Conservation (phyloP, 2,329 filamentous ascomycete genomes). For the Botrytis elliptica region DNA sequence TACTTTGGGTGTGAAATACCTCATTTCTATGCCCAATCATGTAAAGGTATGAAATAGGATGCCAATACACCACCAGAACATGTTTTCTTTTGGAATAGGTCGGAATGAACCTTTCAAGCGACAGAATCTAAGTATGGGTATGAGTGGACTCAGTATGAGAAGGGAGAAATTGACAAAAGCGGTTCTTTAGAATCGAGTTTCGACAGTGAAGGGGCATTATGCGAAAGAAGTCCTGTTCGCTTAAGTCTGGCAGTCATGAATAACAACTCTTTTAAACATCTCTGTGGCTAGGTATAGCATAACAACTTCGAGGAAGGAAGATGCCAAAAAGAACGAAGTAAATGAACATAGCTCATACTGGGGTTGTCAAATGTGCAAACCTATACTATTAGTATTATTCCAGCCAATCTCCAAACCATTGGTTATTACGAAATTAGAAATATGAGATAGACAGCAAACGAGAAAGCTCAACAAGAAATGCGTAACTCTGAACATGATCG, state of each 20-base stretch:
- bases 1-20: neutral
- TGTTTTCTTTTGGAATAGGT: neutral
- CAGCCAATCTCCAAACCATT: neutral
- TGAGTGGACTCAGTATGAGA: neutral
- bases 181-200: neutral
- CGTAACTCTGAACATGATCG: neutral
- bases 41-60: neutral
- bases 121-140: neutral
- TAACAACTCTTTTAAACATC: neutral
- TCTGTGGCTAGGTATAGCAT: neutral
- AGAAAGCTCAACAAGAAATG: neutral
- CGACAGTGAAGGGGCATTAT: neutral
- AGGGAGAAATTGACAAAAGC: neutral
- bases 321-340: neutral
- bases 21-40: neutral
- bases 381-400: neutral
- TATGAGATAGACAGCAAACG: neutral
- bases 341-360: neutral
- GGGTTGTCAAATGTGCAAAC: neutral
- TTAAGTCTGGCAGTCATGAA: neutral
- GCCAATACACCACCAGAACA: neutral
- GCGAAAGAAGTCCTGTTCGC: rapidly evolving
- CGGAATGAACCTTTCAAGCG: neutral
- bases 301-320: neutral
- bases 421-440: neutral